Conservation (phyloP, 345 rosid genomes). For the Bretschneidera sinensis region DNA sequence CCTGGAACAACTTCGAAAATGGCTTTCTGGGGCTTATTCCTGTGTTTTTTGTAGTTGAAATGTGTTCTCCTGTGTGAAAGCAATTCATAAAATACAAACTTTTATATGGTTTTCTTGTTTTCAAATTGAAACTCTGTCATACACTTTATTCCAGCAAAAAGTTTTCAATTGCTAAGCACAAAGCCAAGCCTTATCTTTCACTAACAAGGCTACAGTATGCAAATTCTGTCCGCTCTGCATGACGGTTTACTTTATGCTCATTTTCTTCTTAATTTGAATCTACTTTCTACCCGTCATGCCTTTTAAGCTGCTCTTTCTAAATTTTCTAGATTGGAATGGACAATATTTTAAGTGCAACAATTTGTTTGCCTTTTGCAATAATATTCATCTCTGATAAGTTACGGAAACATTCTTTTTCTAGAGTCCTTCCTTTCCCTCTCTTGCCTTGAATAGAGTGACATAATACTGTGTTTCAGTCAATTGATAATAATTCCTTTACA, state of each 20-base stretch:
- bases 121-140: neutral
- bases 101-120: neutral
- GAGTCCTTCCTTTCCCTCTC: neutral
- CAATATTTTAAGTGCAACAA: neutral
- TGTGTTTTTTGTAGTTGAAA: too few relatives aligned
- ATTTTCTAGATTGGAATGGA: neutral
- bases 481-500: slow-evolving; percentile 22
- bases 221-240: neutral
- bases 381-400: too few relatives aligned
- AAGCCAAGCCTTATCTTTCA: too few relatives aligned
- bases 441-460: neutral
- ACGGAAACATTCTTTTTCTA: neutral
- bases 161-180: too few relatives aligned
- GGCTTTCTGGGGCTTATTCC: too few relatives aligned
- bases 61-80: neutral
- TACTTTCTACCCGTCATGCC: neutral
- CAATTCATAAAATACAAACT: neutral
- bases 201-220: neutral
- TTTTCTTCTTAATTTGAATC: neutral
- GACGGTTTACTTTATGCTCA: neutral
- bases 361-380: neutral
- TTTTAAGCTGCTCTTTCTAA: neutral
- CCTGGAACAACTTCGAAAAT: too few relatives aligned
- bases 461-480: neutral
- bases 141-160: too few relatives aligned